These are phyloP conservation scores for Auriscalpium orientale DNA, from an alignment of 768 basidiomycete species.

Conservation along the genomic window DNA sequence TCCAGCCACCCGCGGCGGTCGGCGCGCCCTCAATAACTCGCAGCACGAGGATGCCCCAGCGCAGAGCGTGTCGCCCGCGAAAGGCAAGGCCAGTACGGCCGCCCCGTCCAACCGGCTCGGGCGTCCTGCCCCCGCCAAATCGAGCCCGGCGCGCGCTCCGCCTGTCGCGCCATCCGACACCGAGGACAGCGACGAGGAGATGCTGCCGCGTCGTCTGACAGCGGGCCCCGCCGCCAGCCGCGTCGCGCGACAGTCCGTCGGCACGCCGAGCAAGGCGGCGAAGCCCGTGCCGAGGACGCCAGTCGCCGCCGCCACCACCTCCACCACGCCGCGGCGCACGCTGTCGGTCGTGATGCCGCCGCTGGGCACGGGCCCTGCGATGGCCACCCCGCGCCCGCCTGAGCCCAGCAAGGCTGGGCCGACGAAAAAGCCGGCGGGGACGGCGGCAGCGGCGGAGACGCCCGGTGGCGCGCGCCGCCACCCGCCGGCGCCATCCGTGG, in stretches of 20 bases:
- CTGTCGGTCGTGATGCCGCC: conserved; percentile 13
- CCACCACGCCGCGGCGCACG: conserved; percentile 1
- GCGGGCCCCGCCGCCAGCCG: neutral
- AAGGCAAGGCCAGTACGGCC: neutral
- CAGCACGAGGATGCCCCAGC: neutral
- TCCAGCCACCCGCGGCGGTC: neutral
- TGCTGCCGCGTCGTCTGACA: neutral
- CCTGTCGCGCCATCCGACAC: neutral
- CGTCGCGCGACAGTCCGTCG: neutral
- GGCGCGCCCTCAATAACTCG: neutral
- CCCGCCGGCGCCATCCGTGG: conserved; percentile 7
- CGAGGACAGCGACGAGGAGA: neutral
- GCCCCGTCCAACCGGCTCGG: too few relatives aligned
- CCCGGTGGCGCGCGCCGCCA: neutral
- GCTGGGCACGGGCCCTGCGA: conserved; percentile 1
- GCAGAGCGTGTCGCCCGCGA: neutral
- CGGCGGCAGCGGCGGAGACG: neutral
- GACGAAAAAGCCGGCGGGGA: neutral
- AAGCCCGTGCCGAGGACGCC: conserved; percentile 3
- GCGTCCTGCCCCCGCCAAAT: too few relatives aligned
- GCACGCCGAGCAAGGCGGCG: neutral
- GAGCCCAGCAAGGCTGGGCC: conserved; percentile 5
- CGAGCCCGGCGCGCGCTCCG: neutral
- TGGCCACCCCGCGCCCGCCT: neutral
- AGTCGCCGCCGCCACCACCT: conserved; percentile 2